Percentiles rank a stretch among this genome's conserved stretches.
These are phyloP conservation scores for Moesziomyces sp. DNA, from an alignment of 1,284 basidiomycete genomes.

Conservation along the genomic window DNA sequence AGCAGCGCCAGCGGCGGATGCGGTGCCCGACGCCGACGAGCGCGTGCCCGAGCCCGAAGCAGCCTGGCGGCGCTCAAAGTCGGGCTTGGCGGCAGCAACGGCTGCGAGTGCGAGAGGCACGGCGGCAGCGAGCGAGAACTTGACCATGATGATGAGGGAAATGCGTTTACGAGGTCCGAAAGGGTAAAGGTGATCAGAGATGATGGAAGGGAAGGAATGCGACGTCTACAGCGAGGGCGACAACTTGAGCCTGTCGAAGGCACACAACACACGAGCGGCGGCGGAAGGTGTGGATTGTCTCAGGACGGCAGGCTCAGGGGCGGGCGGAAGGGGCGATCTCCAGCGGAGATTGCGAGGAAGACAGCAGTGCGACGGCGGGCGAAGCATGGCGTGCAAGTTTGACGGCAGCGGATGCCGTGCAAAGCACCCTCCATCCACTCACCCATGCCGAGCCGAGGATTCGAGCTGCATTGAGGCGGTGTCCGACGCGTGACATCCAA, in stretches of 20 bases:
- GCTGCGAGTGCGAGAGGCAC: constrained; percentile 39
- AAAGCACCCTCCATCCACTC: no score
- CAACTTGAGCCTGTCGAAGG: no score
- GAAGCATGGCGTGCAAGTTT: constrained; percentile 12
- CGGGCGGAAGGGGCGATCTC: not conserved
- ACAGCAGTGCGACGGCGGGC: not conserved
- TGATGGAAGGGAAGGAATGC: not conserved
- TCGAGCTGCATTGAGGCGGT: no score
- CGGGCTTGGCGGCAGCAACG: constrained; percentile 23
- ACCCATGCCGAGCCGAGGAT: no score
- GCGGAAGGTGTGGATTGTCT: no score
- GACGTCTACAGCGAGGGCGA: no score
- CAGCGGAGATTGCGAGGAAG: not conserved
- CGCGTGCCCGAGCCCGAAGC: constrained; percentile 16
- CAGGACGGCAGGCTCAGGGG: not conserved
- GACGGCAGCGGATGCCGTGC: no score
- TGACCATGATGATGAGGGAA: constrained; percentile 39
- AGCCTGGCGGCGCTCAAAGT: constrained; percentile 36
- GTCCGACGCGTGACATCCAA: no score
- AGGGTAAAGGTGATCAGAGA: not conserved
- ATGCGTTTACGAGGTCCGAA: not conserved
- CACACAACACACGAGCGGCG: no score
- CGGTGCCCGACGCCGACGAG: constrained; percentile 13
- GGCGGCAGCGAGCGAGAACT: constrained; percentile 27
- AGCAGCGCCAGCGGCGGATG: constrained; percentile 18